Evolutionary conservation across 352 stramenopile species (phyloP).

Genomic region (Phytophthora hybrid): DNA sequence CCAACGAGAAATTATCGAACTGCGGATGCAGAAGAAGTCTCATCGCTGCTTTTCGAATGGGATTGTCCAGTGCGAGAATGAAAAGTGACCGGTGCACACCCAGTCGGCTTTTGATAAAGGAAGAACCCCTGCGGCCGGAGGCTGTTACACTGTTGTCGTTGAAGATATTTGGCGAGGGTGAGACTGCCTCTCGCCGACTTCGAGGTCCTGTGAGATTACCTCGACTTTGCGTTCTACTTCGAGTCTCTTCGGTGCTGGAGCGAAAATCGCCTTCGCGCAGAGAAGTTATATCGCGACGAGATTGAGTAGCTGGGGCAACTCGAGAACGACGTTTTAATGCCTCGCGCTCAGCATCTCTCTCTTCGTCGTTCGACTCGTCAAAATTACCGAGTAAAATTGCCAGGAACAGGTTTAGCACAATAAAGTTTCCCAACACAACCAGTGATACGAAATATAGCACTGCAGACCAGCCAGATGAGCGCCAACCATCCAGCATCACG

Average conservation of each 20-base stretch:
- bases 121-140: conserved; percentile 8
- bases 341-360: conserved; percentile 49
- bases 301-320: conserved; percentile 33
- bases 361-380: conserved; percentile 71
- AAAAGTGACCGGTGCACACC: conserved; percentile 47
- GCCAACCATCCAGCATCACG: conserved; percentile 91
- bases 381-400: conserved; percentile 93
- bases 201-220: conserved; percentile 13
- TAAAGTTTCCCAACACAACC: conserved; percentile 90
- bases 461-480: conserved; percentile 62
- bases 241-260: conserved; percentile 23
- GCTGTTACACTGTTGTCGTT: conserved; percentile 30
- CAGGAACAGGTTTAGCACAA: conserved; percentile 93
- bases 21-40: conserved; percentile 62
- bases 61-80: conserved; percentile 58
- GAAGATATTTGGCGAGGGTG: conserved; percentile 41
- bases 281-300: conserved; percentile 16
- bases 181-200: conserved; percentile 35
- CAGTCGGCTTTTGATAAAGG: conserved; percentile 25
- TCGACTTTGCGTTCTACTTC: conserved; percentile 23
- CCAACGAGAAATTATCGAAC: conserved; percentile 84
- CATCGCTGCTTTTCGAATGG: conserved; percentile 54
- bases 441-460: conserved; percentile 87
- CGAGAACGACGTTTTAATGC: conserved; percentile 45
- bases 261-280: conserved; percentile 22